A percentile compares a stretch with the other conserved stretches of the same genome.
Conservation (phyloP, 305 asterid species). For the Rubia tinctorum region DNA sequence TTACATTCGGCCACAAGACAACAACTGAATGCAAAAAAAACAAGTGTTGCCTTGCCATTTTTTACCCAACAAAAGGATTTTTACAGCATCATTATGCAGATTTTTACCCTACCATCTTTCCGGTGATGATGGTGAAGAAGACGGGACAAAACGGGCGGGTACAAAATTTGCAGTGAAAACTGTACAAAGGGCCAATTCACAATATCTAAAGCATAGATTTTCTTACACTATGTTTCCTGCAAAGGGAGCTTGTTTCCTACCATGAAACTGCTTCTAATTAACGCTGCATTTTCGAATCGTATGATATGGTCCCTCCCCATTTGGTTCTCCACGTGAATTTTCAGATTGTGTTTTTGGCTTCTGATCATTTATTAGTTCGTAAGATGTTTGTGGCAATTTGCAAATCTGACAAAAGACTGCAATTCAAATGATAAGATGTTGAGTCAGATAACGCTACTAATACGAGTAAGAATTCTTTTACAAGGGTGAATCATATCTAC, state of each 20-base stretch:
- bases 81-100: not conserved
- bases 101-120: not conserved
- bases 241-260: slow-evolving; percentile 44
- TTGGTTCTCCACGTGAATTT: slow-evolving; percentile 16
- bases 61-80: not conserved
- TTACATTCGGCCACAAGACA: slow-evolving; percentile 9
- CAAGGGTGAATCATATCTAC: not conserved
- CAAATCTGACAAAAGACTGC: not conserved
- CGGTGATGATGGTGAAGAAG: slow-evolving; percentile 26
- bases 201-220: not conserved
- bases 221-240: slow-evolving; percentile 32
- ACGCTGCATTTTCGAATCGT: slow-evolving; percentile 1
- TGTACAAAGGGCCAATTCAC: not conserved
- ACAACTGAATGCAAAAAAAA: not conserved
- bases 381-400: not conserved
- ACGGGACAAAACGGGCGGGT: slow-evolving; percentile 27
- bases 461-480: not conserved
- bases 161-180: not conserved
- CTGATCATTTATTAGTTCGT: not conserved
- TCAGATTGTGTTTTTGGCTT: slow-evolving; percentile 6
- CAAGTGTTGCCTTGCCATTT: not conserved
- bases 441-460: not conserved
- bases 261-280: slow-evolving; percentile 27
- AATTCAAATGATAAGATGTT: not conserved
- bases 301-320: slow-evolving; percentile 35